Conservation (phyloP, 805 yeast genomes). For the Cyberlindnera veronae region DNA sequence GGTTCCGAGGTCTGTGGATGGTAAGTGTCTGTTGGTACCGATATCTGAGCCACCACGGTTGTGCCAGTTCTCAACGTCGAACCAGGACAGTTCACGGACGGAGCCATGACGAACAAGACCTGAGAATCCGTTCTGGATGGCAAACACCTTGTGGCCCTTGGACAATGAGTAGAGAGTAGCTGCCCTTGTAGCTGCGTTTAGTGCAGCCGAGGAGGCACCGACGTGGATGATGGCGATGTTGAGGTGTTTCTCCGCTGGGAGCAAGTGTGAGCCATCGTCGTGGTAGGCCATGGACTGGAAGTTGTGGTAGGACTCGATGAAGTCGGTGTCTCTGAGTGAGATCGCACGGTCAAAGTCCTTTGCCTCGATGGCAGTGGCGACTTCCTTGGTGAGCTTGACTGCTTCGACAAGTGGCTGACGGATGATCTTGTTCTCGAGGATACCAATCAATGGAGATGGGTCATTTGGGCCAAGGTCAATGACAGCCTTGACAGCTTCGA, state of each 20-base stretch:
- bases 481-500: slow-evolving; percentile 93
- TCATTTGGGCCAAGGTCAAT: slow-evolving; percentile 82
- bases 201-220: slow-evolving; percentile 97
- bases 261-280: slow-evolving; percentile 56
- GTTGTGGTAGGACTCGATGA: slow-evolving; percentile 73
- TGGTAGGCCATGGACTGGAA: slow-evolving; percentile 67
- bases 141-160: slow-evolving; percentile 85
- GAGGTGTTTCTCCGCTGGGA: slow-evolving; percentile 59
- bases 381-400: slow-evolving; percentile 80
- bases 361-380: slow-evolving; percentile 78
- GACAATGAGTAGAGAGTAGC: slow-evolving; percentile 73
- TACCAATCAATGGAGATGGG: slow-evolving; percentile 93
- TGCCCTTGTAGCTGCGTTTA: slow-evolving; percentile 81
- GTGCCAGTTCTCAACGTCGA: slow-evolving; percentile 85
- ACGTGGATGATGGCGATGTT: slow-evolving; percentile 85
- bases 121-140: slow-evolving; percentile 89
- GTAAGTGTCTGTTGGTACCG: slow-evolving; percentile 90
- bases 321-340: slow-evolving; percentile 81
- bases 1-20: slow-evolving; percentile 77
- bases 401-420: slow-evolving; percentile 88
- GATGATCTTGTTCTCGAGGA: slow-evolving; percentile 81
- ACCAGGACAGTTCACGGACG: slow-evolving; percentile 71
- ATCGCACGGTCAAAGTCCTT: slow-evolving; percentile 87
- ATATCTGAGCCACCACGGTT: slow-evolving; percentile 92
- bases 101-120: slow-evolving; percentile 91